Evolutionary conservation across 805 yeast species (phyloP).

Genomic region (Suhomyces sp.): DNA sequence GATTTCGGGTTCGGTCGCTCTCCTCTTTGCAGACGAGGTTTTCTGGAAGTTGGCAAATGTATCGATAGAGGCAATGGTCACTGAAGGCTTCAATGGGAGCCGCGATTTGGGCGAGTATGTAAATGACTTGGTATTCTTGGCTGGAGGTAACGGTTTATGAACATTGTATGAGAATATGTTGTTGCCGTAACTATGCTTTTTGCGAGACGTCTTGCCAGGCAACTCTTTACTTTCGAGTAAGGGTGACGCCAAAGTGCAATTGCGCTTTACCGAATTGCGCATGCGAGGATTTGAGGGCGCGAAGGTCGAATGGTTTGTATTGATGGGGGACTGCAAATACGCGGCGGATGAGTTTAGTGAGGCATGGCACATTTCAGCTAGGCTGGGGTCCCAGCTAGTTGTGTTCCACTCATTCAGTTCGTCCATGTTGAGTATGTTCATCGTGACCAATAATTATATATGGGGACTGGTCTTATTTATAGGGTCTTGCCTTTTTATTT

Average conservation of each 20-base stretch:
- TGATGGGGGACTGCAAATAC: conserved; percentile 2
- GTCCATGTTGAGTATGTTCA: conserved; percentile 1
- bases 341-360: not conserved
- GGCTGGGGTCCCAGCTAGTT: not conserved
- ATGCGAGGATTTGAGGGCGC: not conserved
- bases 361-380: not conserved
- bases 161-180: conserved; percentile 4
- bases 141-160: not conserved
- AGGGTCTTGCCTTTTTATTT: not conserved
- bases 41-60: conserved; percentile 10
- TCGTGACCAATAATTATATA: not conserved
- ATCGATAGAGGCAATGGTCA: conserved; percentile 22
- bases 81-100: conserved; percentile 23
- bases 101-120: conserved; percentile 7
- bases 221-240: conserved; percentile 14
- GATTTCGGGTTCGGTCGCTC: not conserved
- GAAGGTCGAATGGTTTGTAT: not conserved
- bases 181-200: not conserved
- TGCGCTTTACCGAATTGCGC: conserved; percentile 8
- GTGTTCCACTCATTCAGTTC: not conserved
- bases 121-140: not conserved
- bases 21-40: not conserved
- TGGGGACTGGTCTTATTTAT: not conserved
- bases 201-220: not conserved
- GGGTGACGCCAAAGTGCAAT: conserved; percentile 23